Evolutionary conservation across 345 rosid species (phyloP).

Genomic region (Rhizophora mangle): DNA sequence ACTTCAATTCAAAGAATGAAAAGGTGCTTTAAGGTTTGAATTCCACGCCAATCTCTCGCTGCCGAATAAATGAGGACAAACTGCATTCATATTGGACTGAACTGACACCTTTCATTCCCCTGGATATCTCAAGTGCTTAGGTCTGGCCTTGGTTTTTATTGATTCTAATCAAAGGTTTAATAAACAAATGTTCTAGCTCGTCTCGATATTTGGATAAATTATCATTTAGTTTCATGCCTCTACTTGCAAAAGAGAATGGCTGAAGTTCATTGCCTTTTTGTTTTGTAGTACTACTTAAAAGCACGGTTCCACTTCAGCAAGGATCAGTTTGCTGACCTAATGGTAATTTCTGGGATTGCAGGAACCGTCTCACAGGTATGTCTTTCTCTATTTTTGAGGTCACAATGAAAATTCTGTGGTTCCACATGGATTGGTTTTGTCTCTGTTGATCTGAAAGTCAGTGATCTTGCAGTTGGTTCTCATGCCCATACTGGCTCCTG

Average conservation of each 20-base stretch:
- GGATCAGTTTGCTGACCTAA: slow-evolving; percentile 82
- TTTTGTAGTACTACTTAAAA: slow-evolving; percentile 75
- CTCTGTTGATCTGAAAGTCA: slow-evolving; percentile 14
- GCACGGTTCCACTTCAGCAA: slow-evolving; percentile 81
- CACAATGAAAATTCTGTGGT: background rate
- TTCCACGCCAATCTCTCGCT: too few species aligned
- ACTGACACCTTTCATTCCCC: too few species aligned
- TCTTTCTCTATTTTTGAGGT: background rate
- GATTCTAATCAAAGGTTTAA: too few species aligned
- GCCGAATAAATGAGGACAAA: too few species aligned
- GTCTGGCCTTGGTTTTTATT: too few species aligned
- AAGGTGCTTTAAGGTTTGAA: too few species aligned
- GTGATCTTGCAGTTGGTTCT: slow-evolving; percentile 53
- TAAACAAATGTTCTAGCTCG: too few species aligned
- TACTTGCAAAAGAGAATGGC: background rate
- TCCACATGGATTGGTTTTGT: background rate
- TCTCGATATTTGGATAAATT: too few species aligned
- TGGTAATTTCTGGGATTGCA: slow-evolving; percentile 75
- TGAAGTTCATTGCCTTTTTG: slow-evolving; percentile 4
- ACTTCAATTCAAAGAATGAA: too few species aligned
- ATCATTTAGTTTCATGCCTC: too few species aligned
- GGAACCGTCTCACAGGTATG: slow-evolving; percentile 85
- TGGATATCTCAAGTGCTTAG: too few species aligned
- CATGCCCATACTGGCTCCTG: slow-evolving; percentile 75
- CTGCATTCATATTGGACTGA: too few species aligned